A percentile compares a stretch with the other conserved stretches of the same genome.
phyloP scores from a whole-genome alignment of 371 early-diverging fungal species.

The Thermomucor indicae-seudaticae region DNA sequence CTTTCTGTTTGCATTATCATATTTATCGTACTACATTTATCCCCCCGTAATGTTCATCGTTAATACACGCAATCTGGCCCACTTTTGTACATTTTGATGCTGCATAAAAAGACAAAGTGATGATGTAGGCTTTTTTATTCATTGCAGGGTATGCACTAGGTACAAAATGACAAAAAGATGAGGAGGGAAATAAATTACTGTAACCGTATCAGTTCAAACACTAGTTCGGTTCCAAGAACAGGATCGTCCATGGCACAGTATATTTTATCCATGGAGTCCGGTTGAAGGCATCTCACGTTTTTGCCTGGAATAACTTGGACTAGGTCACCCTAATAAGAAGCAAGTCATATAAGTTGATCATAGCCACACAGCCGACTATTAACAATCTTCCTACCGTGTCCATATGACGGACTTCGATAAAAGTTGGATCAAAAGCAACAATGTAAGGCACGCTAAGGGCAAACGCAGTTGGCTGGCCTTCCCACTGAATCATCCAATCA shows the following conservation, averaged over 20 bases:
- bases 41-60: no score
- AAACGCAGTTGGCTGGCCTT: slow-evolving; percentile 69
- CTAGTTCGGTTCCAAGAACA: slow-evolving; percentile 15
- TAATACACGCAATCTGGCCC: no score
- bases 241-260: slow-evolving; percentile 39
- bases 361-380: no score
- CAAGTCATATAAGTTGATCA: not conserved
- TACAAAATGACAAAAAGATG: not conserved
- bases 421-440: slow-evolving; percentile 81
- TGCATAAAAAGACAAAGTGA: no score
- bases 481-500: slow-evolving; percentile 78
- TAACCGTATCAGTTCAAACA: slow-evolving; percentile 17
- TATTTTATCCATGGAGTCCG: slow-evolving; percentile 40
- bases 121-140: no score
- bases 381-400: slow-evolving; percentile 63
- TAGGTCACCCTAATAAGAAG: slow-evolving; percentile 49
- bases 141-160: no score
- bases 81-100: no score
- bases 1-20: no score
- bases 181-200: not conserved
- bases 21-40: no score
- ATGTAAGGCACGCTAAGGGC: slow-evolving; percentile 79
- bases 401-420: slow-evolving; percentile 86
- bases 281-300: slow-evolving; percentile 44
- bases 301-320: slow-evolving; percentile 47